A percentile compares a stretch with the other conserved stretches of the same genome.
phyloP scores from a whole-genome alignment of 345 rosid genomes.

The Cardiospermum halicacabum region DNA sequence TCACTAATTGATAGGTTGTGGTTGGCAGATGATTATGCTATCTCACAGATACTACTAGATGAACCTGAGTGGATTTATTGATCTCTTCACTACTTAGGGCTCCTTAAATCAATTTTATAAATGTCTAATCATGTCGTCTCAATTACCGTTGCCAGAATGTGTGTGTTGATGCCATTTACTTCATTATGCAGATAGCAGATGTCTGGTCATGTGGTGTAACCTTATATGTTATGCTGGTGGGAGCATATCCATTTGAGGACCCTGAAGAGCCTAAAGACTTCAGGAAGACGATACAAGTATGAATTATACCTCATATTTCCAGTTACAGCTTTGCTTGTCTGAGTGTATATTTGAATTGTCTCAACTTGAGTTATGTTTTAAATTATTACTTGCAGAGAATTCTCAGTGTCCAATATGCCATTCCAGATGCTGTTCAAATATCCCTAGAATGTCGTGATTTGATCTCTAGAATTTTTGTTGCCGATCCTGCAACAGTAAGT shows the following conservation, averaged over 20 bases:
- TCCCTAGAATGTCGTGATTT: conserved; percentile 78
- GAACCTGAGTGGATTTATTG: neutral
- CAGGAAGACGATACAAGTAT: conserved; percentile 80
- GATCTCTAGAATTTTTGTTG: conserved; percentile 80
- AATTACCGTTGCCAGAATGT: too few relatives aligned
- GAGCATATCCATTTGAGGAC: conserved; percentile 94
- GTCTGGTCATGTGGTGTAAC: conserved; percentile 99
- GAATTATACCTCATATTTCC: neutral
- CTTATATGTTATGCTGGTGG: conserved; percentile 89
- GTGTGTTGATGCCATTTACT: neutral
- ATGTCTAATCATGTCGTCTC: neutral
- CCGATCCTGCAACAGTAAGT: conserved; percentile 69
- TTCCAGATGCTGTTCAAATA: conserved; percentile 67
- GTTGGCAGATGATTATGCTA: neutral
- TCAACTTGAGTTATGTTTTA: neutral
- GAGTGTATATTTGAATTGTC: neutral
- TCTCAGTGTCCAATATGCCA: conserved; percentile 76
- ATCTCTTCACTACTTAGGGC: neutral
- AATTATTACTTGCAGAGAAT: conserved; percentile 53
- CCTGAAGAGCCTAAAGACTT: conserved; percentile 91
- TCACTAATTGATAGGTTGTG: neutral
- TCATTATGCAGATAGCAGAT: conserved; percentile 71
- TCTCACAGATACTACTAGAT: neutral
- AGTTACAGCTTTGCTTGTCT: neutral
- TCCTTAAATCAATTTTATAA: neutral